These are phyloP conservation scores for Pelargonium citronellum DNA, from an alignment of 441 rosid species.

Conservation along the genomic window DNA sequence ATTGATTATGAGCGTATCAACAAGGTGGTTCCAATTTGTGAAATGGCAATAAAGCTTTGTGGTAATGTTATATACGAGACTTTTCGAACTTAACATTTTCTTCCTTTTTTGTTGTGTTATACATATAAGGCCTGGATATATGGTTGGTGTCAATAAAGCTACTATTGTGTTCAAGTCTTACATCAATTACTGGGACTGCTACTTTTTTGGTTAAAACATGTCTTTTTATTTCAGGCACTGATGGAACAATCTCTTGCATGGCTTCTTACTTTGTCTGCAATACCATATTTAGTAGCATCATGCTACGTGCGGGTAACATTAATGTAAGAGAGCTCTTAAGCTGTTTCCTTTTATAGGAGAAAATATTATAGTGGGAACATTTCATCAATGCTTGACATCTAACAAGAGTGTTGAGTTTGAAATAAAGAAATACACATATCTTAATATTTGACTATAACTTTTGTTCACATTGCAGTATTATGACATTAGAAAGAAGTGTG, in stretches of 20 bases:
- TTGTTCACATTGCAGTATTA: slow-evolving; percentile 55
- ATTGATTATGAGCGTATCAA: slow-evolving; percentile 49
- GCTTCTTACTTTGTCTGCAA: slow-evolving; percentile 88
- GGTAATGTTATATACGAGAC: slow-evolving; percentile 52
- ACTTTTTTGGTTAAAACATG: not conserved
- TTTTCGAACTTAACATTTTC: not conserved
- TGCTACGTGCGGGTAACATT: slow-evolving; percentile 47
- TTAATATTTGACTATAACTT: slow-evolving; percentile 3
- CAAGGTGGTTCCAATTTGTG: slow-evolving; percentile 77
- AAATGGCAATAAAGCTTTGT: slow-evolving; percentile 77
- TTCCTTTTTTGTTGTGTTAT: not conserved
- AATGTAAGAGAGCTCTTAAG: slow-evolving; percentile 47
- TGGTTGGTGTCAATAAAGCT: not conserved
- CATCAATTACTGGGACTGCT: not conserved
- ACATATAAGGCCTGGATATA: not conserved
- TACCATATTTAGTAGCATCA: slow-evolving; percentile 59
- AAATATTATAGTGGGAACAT: no score
- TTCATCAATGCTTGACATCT: no score
- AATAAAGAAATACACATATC: not conserved
- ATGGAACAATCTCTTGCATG: slow-evolving; percentile 85
- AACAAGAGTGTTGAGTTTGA: no score
- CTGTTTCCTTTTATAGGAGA: not conserved
- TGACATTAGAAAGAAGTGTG: slow-evolving; percentile 81
- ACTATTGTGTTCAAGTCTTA: not conserved
- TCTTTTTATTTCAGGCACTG: slow-evolving; percentile 52